These are phyloP conservation scores for Aspergillus heteromorphus DNA, from an alignment of 495 filamentous ascomycete species.

Conservation along the genomic window DNA sequence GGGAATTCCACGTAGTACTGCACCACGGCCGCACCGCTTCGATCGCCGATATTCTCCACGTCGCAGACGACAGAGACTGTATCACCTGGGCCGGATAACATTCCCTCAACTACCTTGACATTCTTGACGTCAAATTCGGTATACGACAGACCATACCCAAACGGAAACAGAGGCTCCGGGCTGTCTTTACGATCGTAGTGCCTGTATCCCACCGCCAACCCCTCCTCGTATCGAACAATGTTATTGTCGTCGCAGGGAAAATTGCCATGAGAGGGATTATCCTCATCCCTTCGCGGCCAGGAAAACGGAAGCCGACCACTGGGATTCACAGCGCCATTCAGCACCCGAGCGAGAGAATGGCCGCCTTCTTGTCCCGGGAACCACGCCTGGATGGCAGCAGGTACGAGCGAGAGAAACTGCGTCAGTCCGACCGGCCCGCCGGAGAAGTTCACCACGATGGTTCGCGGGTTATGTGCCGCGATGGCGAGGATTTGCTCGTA, in stretches of 20 bases:
- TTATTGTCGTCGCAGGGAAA: conserved; percentile 62
- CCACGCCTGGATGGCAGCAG: conserved; percentile 19
- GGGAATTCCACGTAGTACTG: neutral
- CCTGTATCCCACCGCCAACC: conserved; percentile 80
- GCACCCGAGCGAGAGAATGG: conserved; percentile 70
- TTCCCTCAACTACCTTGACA: neutral
- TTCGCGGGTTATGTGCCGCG: neutral
- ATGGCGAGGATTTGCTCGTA: neutral
- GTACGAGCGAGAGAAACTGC: neutral
- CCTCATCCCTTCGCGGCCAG: conserved; percentile 67
- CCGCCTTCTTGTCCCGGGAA: conserved; percentile 79
- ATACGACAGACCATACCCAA: conserved; percentile 68
- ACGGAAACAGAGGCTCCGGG: conserved; percentile 63
- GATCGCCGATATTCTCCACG: neutral
- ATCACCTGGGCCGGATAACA: neutral
- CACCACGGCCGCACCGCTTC: neutral
- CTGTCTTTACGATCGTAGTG: conserved; percentile 61
- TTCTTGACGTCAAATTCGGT: neutral
- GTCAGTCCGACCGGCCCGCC: neutral
- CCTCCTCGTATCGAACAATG: conserved; percentile 65
- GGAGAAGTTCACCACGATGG: neutral
- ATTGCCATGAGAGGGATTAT: conserved; percentile 57
- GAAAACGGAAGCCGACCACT: conserved; percentile 70
- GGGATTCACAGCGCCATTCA: conserved; percentile 75
- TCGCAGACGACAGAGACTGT: neutral